Conservation (phyloP, 2,329 filamentous ascomycete genomes). For the Aspergillus latus region DNA sequence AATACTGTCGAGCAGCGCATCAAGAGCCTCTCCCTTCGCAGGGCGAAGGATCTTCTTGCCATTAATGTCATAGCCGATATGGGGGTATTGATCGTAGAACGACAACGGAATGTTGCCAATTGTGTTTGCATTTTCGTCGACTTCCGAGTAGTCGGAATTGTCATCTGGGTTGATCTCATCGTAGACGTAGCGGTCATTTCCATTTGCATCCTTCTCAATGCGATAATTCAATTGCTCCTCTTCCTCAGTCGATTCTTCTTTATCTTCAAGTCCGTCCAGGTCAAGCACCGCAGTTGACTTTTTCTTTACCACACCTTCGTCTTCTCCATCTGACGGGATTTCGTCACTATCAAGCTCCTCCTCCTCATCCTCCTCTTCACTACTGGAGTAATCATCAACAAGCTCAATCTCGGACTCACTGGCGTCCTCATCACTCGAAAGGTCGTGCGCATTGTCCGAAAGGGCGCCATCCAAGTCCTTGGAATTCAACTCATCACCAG, state of each 20-base stretch:
- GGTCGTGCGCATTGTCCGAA: conserved; percentile 43
- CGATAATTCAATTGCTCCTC: conserved; percentile 54
- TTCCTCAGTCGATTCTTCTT: conserved; percentile 33
- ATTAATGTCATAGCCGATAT: conserved; percentile 98
- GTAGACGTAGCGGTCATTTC: conserved; percentile 86
- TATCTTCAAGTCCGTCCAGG: conserved; percentile 10
- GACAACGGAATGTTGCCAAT: conserved; percentile 92
- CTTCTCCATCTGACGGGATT: conserved; percentile 49
- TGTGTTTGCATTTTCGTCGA: conserved; percentile 76
- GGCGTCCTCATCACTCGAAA: conserved; percentile 39
- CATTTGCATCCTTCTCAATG: conserved; percentile 79
- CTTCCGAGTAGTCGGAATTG: conserved; percentile 92
- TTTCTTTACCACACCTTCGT: conserved; percentile 36
- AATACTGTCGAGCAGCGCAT: conserved; percentile 92
- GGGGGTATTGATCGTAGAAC: conserved; percentile 96
- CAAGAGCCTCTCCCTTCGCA: conserved; percentile 87
- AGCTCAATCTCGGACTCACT: conserved; percentile 54
- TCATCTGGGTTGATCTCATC: conserved; percentile 91
- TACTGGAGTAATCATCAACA: conserved; percentile 53
- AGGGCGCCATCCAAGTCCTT: conserved; percentile 45
- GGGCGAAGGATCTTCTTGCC: conserved; percentile 97
- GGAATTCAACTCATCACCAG: conserved; percentile 60
- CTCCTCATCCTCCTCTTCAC: conserved; percentile 52
- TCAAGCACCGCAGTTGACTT: conserved; percentile 29
- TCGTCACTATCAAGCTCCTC: conserved; percentile 52